Base-by-base conservation (phyloP, 345 rosid genomes). In the Rhizophora apiculata region DNA sequence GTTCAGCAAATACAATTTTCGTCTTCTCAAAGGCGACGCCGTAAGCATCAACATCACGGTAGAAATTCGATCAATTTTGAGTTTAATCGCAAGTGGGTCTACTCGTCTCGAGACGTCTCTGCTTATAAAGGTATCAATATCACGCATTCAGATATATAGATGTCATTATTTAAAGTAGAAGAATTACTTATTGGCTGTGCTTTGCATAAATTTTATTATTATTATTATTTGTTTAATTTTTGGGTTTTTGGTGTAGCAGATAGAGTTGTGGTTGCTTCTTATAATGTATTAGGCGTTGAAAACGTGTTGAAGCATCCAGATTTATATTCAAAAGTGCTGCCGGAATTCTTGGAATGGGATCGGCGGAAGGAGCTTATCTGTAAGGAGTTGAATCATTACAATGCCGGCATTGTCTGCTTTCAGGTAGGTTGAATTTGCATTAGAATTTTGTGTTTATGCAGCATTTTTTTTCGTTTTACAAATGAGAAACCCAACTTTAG, bases 41-140 rank as follows among this genome's bases (percentile, higher is more conserved):
- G 52, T 54, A 62, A 68, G 60, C 51, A 64, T 48, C 62, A 2
- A 18, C 49, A 59, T 56, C 70, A n/a, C 36, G 30, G 68, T 30
- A 66, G 59, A 46, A 22, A 67, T 31, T 60, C 48, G 58, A 65
- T 69, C 32, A 39, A 13, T 30, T 37, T 36, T 8, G 59, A 71
- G 48, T 43, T 62, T 34, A 66, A 68, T 36, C 85, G 87, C 65
- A 70, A 55, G 70, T 84, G 85, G 49, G 53, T 75, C 65, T 78
- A 59, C 74, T 75, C 82, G 51, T 72, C 73, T 22, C 53, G 75
- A 31, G 79, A 84, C 68, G 52, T 71, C 63, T 77, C 83, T 13
- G 46, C 64, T 36, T 66, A 53, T 70, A 60, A 48, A 79, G 83
- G 85, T 82, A 10, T 21, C 46, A 21, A 0, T 43, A 64, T 56